phyloP scores from a whole-genome alignment of 768 basidiomycete genomes.

The Suillus bovinus region DNA sequence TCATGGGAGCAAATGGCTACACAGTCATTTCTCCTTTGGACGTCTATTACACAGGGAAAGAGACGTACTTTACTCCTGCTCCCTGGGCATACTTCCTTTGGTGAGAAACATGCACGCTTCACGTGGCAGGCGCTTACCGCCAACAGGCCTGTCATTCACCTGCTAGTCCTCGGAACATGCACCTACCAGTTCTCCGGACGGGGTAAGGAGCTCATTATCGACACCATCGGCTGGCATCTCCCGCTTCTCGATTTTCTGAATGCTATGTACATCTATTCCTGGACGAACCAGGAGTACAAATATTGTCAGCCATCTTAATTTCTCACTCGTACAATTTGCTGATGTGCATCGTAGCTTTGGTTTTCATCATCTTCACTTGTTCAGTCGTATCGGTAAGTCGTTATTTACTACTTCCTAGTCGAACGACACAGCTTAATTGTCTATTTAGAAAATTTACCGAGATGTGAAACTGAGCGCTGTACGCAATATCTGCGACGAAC shows the following conservation, averaged over 20 bases:
- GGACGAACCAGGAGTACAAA: slow-evolving; percentile 52
- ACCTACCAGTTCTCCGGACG: slow-evolving; percentile 58
- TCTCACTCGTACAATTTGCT: slow-evolving; percentile 5
- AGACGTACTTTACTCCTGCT: slow-evolving; percentile 70
- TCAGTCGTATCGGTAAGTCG: slow-evolving; percentile 50
- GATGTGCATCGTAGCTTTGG: slow-evolving; percentile 30
- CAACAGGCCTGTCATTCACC: slow-evolving; percentile 58
- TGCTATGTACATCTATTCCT: slow-evolving; percentile 62
- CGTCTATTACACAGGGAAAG: slow-evolving; percentile 48
- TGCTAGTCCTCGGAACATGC: slow-evolving; percentile 64
- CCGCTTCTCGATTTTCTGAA: slow-evolving; percentile 64
- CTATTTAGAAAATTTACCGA: slow-evolving; percentile 60
- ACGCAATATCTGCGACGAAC: slow-evolving; percentile 52
- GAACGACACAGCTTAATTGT: slow-evolving; percentile 35
- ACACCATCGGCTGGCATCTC: slow-evolving; percentile 67
- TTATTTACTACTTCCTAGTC: slow-evolving; percentile 15
- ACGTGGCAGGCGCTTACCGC: background rate
- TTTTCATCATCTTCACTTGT: slow-evolving; percentile 44
- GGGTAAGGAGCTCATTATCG: slow-evolving; percentile 58
- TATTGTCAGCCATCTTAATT: slow-evolving; percentile 31
- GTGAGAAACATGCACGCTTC: slow-evolving; percentile 31
- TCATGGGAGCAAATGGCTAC: slow-evolving; percentile 63
- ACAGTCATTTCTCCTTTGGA: slow-evolving; percentile 55
- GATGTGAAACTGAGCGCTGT: slow-evolving; percentile 58
- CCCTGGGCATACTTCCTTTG: slow-evolving; percentile 64